phyloP scores from a whole-genome alignment of 1,284 basidiomycete species.

The Ceratobasidium papillatum region DNA sequence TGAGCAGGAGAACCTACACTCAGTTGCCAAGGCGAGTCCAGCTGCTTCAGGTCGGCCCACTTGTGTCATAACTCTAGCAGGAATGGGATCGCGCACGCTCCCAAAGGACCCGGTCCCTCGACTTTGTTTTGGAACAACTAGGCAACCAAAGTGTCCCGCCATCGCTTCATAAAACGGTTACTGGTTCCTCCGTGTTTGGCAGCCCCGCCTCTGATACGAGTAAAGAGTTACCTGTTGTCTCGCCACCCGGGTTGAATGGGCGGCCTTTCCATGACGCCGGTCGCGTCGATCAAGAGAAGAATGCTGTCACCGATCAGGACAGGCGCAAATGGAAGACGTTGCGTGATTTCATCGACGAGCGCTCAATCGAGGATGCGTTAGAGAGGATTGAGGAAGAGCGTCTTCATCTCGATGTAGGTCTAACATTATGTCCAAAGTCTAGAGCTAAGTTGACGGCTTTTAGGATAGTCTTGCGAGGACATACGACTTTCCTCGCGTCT shows the following conservation, averaged over 20 bases:
- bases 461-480: conserved; percentile 28
- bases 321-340: conserved; percentile 77
- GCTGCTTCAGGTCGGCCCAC: conserved; percentile 15
- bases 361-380: conserved; percentile 74
- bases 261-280: conserved; percentile 9
- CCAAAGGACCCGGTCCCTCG: conserved; percentile 67
- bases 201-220: conserved; percentile 67
- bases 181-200: conserved; percentile 76
- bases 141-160: conserved; percentile 75
- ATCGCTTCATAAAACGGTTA: conserved; percentile 71
- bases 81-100: conserved; percentile 72
- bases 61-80: conserved; percentile 52
- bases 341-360: conserved; percentile 82
- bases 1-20: conserved; percentile 66
- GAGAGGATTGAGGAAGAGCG: conserved; percentile 76
- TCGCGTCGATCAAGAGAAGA: conserved; percentile 22
- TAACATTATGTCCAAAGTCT: neutral
- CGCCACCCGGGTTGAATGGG: conserved; percentile 46
- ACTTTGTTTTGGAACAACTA: conserved; percentile 72
- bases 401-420: conserved; percentile 63
- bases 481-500: conserved; percentile 68
- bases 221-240: conserved; percentile 37
- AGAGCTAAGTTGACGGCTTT: neutral
- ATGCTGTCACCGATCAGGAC: conserved; percentile 52
- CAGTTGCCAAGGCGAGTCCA: conserved; percentile 65